Evolutionary conservation across 805 yeast species (phyloP), one percentile per base, ranked within the genome.

Genomic region (Isabelozyma heimii): DNA sequence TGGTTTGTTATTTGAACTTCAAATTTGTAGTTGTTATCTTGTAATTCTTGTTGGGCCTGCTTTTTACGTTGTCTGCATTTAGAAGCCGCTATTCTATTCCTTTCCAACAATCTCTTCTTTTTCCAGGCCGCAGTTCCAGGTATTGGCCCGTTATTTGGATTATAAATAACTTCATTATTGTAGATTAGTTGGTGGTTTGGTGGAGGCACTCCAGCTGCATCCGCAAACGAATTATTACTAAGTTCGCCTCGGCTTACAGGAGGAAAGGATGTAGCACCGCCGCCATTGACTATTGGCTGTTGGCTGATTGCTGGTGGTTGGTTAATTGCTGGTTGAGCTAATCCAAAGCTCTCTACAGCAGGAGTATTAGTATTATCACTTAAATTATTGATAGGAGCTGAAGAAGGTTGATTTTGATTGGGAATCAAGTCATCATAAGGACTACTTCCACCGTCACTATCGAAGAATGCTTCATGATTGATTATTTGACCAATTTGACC

Each of bases 401-500:
- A 2, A 6, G 44, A 37, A 17, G 47, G 39, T 28, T 16, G 46
- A 28, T 38, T 41, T 12, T 37, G 49, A 15, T 38, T 27, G 14
- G 44, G 55, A 41, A 43, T 40, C 42, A 57, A 54, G 30, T 62
- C 67, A 38, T 62, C 65, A 38, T 54, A 47, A 44, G 51, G 55
- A 42, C 30, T 43, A n/a, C 20, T 27, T 10, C 27, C 30, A 3
- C 24, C 41, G 24, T 69, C 69, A 44, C 61, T 57, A 40, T 65
- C 62, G 46, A 65, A 65, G 24, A 63, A 60, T 2, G 75, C 75
- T 51, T 72, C 77, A 54, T 74, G 77, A 55, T 65, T 72, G 41
- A 81, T 77, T 35, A 87, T 79, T 60, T 87, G 95, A 43, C 91
- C 88, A 54, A 87, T 87, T 60, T 87, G 95, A 59, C 95, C 95